Evolutionary conservation across 345 rosid genomes (phyloP).

Genomic region (Populus ilicifolia): DNA sequence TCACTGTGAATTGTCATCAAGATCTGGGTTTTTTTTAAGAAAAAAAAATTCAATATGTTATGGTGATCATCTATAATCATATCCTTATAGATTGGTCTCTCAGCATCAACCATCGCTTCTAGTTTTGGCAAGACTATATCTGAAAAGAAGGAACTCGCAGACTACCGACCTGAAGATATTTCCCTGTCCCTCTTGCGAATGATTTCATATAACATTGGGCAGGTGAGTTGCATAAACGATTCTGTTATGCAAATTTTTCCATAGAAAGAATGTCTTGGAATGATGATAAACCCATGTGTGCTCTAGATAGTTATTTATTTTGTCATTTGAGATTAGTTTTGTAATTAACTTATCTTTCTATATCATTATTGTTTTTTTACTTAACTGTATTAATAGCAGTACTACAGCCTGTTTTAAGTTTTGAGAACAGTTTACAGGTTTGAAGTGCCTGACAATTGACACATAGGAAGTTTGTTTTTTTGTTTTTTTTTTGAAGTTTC

Average conservation of each 20-base stretch:
- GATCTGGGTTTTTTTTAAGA: background rate
- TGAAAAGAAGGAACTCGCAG: conserved; percentile 85
- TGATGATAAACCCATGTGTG: background rate
- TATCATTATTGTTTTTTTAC: background rate
- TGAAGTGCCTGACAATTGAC: background rate
- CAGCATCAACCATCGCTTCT: conserved; percentile 97
- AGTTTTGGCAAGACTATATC: conserved; percentile 97
- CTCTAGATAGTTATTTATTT: background rate
- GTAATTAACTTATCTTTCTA: background rate
- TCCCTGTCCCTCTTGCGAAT: conserved; percentile 93
- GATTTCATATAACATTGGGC: conserved; percentile 98
- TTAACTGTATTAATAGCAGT: background rate
- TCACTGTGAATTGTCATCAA: background rate
- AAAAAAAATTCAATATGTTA: background rate
- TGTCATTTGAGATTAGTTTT: background rate
- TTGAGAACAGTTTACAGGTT: background rate
- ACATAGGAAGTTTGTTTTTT: background rate
- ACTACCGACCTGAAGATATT: conserved; percentile 94
- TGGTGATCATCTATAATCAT: background rate
- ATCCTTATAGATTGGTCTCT: conserved; percentile 71
- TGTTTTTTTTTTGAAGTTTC: background rate
- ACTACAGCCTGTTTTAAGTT: background rate
- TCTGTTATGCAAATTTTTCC: background rate
- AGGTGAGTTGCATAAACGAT: conserved; percentile 43
- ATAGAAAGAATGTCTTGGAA: background rate